phyloP scores from a whole-genome alignment of 176 grass and related monocot genomes.

The Calamus simplicifolius region DNA sequence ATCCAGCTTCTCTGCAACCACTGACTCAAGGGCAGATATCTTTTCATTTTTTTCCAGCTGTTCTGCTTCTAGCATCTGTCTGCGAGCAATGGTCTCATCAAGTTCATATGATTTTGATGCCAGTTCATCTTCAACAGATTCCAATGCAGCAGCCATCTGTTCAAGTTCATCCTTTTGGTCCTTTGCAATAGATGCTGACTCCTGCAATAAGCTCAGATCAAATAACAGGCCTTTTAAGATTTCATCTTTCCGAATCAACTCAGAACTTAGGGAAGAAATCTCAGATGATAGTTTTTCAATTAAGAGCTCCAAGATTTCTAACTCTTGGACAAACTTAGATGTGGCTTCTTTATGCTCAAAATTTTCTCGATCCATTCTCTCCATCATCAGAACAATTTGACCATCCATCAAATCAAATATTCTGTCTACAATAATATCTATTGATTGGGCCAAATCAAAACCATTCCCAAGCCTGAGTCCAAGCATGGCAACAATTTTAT shows the following conservation, averaged over 20 bases:
- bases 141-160: slow-evolving; percentile 37
- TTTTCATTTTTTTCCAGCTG: slow-evolving; percentile 35
- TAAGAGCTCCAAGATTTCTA: slow-evolving; percentile 40
- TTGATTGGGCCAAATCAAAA: slow-evolving; percentile 8
- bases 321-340: slow-evolving; percentile 45
- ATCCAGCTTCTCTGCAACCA: slow-evolving; percentile 46
- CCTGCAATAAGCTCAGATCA: slow-evolving; percentile 91
- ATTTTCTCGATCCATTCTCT: slow-evolving; percentile 37
- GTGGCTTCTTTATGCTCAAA: slow-evolving; percentile 38
- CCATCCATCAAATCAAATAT: slow-evolving; percentile 33
- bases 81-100: slow-evolving; percentile 33
- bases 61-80: slow-evolving; percentile 40
- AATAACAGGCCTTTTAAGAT: slow-evolving; percentile 67
- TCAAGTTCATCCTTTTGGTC: slow-evolving; percentile 55
- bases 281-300: slow-evolving; percentile 39
- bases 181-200: slow-evolving; percentile 67
- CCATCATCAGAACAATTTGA: slow-evolving; percentile 35
- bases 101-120: slow-evolving; percentile 40
- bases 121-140: slow-evolving; percentile 42
- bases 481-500: slow-evolving; percentile 21
- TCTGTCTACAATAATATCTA: slow-evolving; percentile 26
- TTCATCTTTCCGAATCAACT: slow-evolving; percentile 76
- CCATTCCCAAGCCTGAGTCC: background rate
- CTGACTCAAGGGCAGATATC: slow-evolving; percentile 37
- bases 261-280: slow-evolving; percentile 50